phyloP scores from a whole-genome alignment of 2,329 filamentous ascomycete species.

The Akanthomyces uredinophilus region DNA sequence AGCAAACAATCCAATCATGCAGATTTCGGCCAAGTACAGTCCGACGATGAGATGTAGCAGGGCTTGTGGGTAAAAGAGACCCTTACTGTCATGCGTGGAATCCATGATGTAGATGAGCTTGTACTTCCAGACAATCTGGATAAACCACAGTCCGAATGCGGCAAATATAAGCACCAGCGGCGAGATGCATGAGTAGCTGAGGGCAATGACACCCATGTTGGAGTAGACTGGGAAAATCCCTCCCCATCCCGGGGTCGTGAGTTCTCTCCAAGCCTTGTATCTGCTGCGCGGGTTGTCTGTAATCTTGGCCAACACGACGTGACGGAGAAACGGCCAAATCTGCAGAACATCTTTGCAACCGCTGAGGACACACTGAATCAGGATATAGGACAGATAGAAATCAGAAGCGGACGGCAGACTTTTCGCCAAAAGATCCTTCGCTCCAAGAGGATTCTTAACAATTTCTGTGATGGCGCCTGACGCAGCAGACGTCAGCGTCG shows the following conservation, averaged over 20 bases:
- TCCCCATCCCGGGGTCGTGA: slow-evolving; percentile 76
- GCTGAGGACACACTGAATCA: slow-evolving; percentile 82
- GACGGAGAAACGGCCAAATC: slow-evolving; percentile 53
- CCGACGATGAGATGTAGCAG: slow-evolving; percentile 81
- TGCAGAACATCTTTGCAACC: slow-evolving; percentile 72
- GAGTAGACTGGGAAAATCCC: slow-evolving; percentile 77
- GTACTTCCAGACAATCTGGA: slow-evolving; percentile 86
- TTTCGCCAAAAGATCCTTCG: slow-evolving; percentile 60
- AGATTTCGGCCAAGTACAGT: slow-evolving; percentile 76
- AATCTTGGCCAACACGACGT: slow-evolving; percentile 60
- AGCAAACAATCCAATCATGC: slow-evolving; percentile 78
- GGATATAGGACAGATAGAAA: slow-evolving; percentile 91
- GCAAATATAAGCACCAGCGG: slow-evolving; percentile 81
- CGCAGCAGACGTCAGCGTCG: slow-evolving; percentile 75
- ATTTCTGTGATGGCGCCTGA: slow-evolving; percentile 62
- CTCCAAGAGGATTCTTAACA: slow-evolving; percentile 53
- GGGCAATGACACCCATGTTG: slow-evolving; percentile 73
- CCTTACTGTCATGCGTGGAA: slow-evolving; percentile 78
- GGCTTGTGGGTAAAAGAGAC: slow-evolving; percentile 80
- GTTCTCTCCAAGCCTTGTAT: slow-evolving; percentile 69
- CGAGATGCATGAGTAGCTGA: slow-evolving; percentile 82
- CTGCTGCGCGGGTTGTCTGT: slow-evolving; percentile 75
- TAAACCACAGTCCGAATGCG: slow-evolving; percentile 68
- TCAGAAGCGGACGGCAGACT: slow-evolving; percentile 81
- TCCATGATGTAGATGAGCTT: slow-evolving; percentile 86